Evolutionary conservation across 345 rosid genomes (phyloP), one percentile per base, ranked within the genome.

Genomic region (Eucalyptus erythrocorys): DNA sequence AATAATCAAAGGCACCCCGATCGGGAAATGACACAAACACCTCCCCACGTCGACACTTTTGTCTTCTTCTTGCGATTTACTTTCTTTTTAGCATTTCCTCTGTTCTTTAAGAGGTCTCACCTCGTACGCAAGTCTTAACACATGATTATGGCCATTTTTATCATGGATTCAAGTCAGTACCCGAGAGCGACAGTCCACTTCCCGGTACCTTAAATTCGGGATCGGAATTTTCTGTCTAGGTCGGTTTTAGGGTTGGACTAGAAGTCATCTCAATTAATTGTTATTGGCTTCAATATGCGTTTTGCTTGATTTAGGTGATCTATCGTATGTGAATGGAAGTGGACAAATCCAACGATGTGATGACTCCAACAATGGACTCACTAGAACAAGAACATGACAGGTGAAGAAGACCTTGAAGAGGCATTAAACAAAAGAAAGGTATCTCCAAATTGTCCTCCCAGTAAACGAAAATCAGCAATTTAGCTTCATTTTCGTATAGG

Each of bases 171-270:
- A 45, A 45, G 10, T 2, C 10, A 45, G 47, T 45, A 45, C 47
- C 47, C 3, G 3, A 45, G 10, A 45, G 47, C 0, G 10, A 3
- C 47, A 2, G 47, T 45, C 10, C 47, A 45, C 3, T 8, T 45
- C 47, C 4, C 3, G 14, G 48, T 48, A 48, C 48, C 48, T 48
- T 48, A 48, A 48, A 48, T 48, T 48, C 12, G 13, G 48, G 48
- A 48, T 11, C 12, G 5, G 48, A 48, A 48, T 1, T 48, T 48
- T 4, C 5, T 0, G 5, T 48, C 5, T 48, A 11, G 14, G 11
- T 48, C 5, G 12, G 14, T 48, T 48, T 48, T 5, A 48, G 48
- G 48, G 13, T 48, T 48, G 14, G 48, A 48, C 12, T 48, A 48
- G 48, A 48, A 4, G 11, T 13, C 48, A 48, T 48, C 48, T 48